A percentile compares a stretch with the other conserved stretches of the same genome.
These are phyloP conservation scores for Tetragonia tetragonoides DNA, from an alignment of 148 eudicot species.

Conservation along the genomic window DNA sequence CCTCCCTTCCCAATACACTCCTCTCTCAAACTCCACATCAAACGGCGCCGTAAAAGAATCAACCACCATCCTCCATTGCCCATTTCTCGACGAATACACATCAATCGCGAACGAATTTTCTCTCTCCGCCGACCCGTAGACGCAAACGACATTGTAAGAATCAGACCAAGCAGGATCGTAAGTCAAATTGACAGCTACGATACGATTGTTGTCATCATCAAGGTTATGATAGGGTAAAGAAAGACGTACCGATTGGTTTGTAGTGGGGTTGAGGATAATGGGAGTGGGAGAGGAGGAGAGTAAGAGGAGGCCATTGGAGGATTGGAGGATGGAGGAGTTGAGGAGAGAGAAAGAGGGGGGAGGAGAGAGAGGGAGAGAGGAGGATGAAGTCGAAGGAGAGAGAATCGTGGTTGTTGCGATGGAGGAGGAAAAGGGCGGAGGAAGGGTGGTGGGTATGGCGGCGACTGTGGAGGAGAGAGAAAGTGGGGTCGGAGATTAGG, in stretches of 20 bases:
- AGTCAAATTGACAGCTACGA: slow-evolving; percentile 29
- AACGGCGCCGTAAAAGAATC: slow-evolving; percentile 18
- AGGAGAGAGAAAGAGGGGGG: slow-evolving; percentile 33
- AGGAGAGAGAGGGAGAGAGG: slow-evolving; percentile 1
- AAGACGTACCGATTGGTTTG: slow-evolving; percentile 16
- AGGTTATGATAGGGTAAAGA: not conserved
- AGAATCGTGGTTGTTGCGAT: slow-evolving; percentile 6
- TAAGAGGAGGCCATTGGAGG: slow-evolving; percentile 49
- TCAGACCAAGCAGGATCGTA: slow-evolving; percentile 41
- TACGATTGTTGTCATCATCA: no score
- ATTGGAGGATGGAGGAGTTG: slow-evolving; percentile 33
- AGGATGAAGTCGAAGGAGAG: slow-evolving; percentile 25
- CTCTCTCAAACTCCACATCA: slow-evolving; percentile 35
- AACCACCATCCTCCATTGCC: slow-evolving; percentile 32
- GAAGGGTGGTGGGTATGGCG: slow-evolving; percentile 25
- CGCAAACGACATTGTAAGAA: slow-evolving; percentile 28
- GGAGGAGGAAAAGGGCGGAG: slow-evolving; percentile 38
- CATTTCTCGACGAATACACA: slow-evolving; percentile 24
- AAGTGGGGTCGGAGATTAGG: slow-evolving; percentile 31
- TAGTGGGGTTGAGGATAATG: slow-evolving; percentile 35
- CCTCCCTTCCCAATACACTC: slow-evolving; percentile 53
- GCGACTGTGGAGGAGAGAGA: slow-evolving; percentile 45
- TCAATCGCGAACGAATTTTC: slow-evolving; percentile 17
- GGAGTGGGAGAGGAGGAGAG: slow-evolving; percentile 23
- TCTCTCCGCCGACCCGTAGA: not conserved